Evolutionary conservation across 169 alveolate genomes (phyloP), one percentile per base, ranked within the genome.

Genomic region (Plasmodium billcollinsi): DNA sequence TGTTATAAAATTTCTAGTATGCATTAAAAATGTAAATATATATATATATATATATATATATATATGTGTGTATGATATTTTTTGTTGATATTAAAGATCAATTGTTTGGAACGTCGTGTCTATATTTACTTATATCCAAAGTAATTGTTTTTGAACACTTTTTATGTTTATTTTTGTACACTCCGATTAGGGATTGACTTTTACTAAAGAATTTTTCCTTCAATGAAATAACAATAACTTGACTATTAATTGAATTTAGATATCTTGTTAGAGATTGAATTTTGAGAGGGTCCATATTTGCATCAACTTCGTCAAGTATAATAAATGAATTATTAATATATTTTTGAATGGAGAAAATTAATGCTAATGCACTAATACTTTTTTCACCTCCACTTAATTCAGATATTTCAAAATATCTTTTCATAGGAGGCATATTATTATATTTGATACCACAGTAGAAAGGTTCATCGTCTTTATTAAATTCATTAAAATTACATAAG

Each of bases 301-400:
- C 99, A 94, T 97, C 99, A 11, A 97, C 97, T 94, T 97, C 99
- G 90, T 97, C 99, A 20, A 97, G 90, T 45, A 97, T 96, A 24
- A 97, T 95, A 59, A 97, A 97, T 20, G 99, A 98, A 20, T 98
- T 93, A 33, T 96, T 95, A 24, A 95, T 93, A 88, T 96, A 96
- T 73, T 94, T 96, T 90, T 97, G 98, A 20, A 97, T 89, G 5
- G 98, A 97, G 73, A 97, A 92, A 45, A 97, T 92, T 8, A 97
- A 91, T 50, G 99, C 97, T 4, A 98, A 88, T 21, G 98, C 97
- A 12, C 99, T 98, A 49, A 98, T 95, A 18, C 99, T 97, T 92
- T 97, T 98, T 93, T 98, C 99, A 33, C 99, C 99, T n/a, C 99
- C 99, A 54, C 96, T 94, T 52, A 92, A 91, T 49, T 92, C 91